These are phyloP conservation scores for Ballota nigra DNA, from an alignment of 257 asterid species.

Conservation along the genomic window DNA sequence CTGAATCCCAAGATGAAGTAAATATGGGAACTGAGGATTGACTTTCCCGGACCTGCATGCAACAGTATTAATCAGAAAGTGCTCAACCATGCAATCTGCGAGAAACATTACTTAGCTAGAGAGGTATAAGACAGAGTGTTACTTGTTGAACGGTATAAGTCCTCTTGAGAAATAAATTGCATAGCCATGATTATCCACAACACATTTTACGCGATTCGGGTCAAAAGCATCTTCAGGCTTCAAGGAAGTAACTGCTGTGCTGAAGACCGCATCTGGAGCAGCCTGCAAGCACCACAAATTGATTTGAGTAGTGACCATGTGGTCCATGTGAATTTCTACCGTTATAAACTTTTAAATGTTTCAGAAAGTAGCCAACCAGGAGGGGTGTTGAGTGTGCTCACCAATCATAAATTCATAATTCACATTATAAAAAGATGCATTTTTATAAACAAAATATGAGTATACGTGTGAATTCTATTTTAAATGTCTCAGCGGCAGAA, in stretches of 20 bases:
- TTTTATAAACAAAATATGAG: background rate
- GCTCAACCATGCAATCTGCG: background rate
- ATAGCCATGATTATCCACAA: constrained; percentile 69
- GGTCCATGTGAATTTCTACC: background rate
- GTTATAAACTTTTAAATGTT: background rate
- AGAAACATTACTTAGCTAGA: background rate
- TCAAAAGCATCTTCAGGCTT: constrained; percentile 85
- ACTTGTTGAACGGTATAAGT: constrained; percentile 85
- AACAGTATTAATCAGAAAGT: background rate
- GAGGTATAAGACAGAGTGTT: constrained; percentile 6
- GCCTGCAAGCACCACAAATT: constrained; percentile 44
- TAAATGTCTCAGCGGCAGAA: too few species aligned
- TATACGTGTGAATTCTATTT: background rate
- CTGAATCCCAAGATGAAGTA: constrained; percentile 95
- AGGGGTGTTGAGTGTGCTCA: background rate
- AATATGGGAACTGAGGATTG: constrained; percentile 72
- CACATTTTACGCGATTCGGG: constrained; percentile 86
- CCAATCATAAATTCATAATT: background rate
- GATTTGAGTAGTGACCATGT: background rate
- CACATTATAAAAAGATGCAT: background rate
- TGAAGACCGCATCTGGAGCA: constrained; percentile 90
- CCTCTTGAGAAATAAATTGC: constrained; percentile 89
- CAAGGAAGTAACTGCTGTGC: constrained; percentile 80
- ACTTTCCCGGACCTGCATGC: constrained; percentile 62
- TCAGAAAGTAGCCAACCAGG: background rate